Evolutionary conservation across 2,329 filamentous ascomycete genomes (phyloP).

Genomic region (Aspergillus versicolor): DNA sequence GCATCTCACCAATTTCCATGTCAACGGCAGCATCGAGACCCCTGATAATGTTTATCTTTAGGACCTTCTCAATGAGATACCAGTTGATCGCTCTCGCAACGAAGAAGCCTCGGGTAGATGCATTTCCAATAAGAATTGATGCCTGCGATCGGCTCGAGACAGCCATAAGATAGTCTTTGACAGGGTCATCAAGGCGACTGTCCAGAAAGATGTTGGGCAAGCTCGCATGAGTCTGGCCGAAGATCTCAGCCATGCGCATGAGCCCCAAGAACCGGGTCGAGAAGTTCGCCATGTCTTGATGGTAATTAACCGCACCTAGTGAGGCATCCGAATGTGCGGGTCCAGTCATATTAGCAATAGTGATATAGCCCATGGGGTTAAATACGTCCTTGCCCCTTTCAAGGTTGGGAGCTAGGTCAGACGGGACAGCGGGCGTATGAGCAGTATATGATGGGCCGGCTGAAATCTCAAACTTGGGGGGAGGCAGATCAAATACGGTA

Average conservation of each 20-base stretch:
- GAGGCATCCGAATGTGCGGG: neutral
- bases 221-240: slow-evolving; percentile 18
- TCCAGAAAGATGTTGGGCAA: slow-evolving; percentile 17
- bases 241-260: slow-evolving; percentile 18
- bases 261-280: slow-evolving; percentile 14
- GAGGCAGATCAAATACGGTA: slow-evolving; percentile 18
- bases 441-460: neutral
- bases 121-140: slow-evolving; percentile 22
- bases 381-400: neutral
- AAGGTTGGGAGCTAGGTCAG: neutral
- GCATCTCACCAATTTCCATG: slow-evolving; percentile 21
- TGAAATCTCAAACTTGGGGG: slow-evolving; percentile 12
- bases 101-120: slow-evolving; percentile 22
- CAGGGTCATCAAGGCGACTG: slow-evolving; percentile 13
- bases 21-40: slow-evolving; percentile 25
- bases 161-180: slow-evolving; percentile 23
- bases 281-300: slow-evolving; percentile 9
- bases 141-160: slow-evolving; percentile 16
- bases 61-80: slow-evolving; percentile 23
- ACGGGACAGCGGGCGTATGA: neutral
- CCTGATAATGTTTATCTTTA: slow-evolving; percentile 24
- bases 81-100: slow-evolving; percentile 31
- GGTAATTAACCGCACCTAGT: neutral
- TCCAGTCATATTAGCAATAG: neutral
- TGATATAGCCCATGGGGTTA: neutral